Percentiles rank a stretch among this genome's conserved stretches.
Evolutionary conservation across 2,329 filamentous ascomycete species (phyloP).

Genomic region (Davidsoniella virescens): DNA sequence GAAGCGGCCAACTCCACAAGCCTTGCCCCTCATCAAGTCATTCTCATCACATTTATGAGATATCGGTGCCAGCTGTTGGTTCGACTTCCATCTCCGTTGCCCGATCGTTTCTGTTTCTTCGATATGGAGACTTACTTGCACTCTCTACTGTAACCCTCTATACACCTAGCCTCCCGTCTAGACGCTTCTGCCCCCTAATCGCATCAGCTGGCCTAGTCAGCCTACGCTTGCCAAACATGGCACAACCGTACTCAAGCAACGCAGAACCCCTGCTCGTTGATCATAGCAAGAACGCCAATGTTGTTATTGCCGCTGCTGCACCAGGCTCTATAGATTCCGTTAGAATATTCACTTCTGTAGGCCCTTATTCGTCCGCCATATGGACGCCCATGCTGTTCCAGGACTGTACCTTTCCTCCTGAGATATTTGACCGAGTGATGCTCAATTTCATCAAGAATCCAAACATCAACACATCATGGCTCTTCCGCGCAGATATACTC

Average conservation of each 20-base stretch:
- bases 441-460: slow-evolving; percentile 62
- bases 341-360: neutral
- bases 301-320: too few species aligned
- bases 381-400: slow-evolving; percentile 42
- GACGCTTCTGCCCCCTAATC: too few species aligned
- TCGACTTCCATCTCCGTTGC: too few species aligned
- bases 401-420: slow-evolving; percentile 44
- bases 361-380: neutral
- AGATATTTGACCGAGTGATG: slow-evolving; percentile 51
- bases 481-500: slow-evolving; percentile 64
- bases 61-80: too few species aligned
- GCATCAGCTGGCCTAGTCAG: too few species aligned
- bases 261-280: slow-evolving; percentile 1
- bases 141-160: too few species aligned
- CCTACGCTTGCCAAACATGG: neutral
- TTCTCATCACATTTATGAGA: too few species aligned
- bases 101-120: too few species aligned
- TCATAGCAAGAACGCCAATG: neutral
- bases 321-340: neutral
- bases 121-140: too few species aligned
- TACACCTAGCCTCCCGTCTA: too few species aligned
- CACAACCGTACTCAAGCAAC: neutral
- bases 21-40: too few species aligned
- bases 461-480: slow-evolving; percentile 61
- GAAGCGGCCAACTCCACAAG: too few species aligned